Base-by-base conservation (phyloP, 208 protist genomes). In the Trypanosoma melophagium region DNA sequence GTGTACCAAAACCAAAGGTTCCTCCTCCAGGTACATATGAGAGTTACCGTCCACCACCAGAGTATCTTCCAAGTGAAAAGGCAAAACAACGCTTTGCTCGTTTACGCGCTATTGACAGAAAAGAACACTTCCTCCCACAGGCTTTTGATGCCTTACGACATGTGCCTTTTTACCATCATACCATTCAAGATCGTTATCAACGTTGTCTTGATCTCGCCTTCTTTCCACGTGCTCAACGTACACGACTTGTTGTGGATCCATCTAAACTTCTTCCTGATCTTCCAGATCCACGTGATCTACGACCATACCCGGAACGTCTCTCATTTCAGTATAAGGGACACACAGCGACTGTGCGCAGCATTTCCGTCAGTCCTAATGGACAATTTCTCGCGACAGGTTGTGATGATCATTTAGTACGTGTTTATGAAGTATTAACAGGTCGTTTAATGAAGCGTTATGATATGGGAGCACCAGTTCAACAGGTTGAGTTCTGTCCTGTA, bases 181-280 rank as follows among this genome's bases (percentile, higher is more conserved):
- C 97, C 14, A 89, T 99, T 56, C 84, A 98, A 70, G 98, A 99
- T 69, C 90, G 97, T 28, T 99, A 99, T 69, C 98, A 99, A 76
- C 91, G 99, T 35, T 99, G 99, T 81, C 87, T 99, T 16, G 98
- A 99, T 82, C 92, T 99, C 22, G 99, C 98, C 73, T 87, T 99
- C 52, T 98, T 98, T 80, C 97, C 98, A 7, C 89, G 98, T 40
- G 79, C 84, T 24, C 93, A 95, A 73, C 92, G 81, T 47, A 93
- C 84, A 14, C 86, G 89, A 10, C 87, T 97, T 21, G 93, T 98
- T 44, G 87, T 98, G 28, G 86, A 97, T 76, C 97, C 98, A 0
- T 90, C 98, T 14, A 90, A 93, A 58, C 86, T 99, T 25, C 79
- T 99, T 17, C 99, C 99, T 7, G 88, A 98, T 66, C 86, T 99